Evolutionary conservation across 495 filamentous ascomycete species (phyloP).

Genomic region (Mytilinidion resinicola): DNA sequence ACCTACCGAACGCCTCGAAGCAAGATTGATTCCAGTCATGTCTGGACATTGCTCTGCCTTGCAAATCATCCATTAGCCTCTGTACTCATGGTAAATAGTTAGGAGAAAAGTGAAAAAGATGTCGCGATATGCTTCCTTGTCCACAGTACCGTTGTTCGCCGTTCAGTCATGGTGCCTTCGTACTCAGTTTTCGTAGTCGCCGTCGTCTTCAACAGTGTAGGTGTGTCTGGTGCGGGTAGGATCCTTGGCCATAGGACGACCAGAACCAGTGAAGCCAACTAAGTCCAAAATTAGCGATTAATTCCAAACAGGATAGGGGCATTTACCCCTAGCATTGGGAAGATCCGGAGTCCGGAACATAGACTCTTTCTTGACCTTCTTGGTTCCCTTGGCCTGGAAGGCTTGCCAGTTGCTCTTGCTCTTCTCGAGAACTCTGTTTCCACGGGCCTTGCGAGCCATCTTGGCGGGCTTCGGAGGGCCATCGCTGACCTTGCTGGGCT

Average conservation of each 20-base stretch:
- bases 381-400: constrained; percentile 75
- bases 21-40: background rate
- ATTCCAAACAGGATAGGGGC: constrained; percentile 19
- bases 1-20: background rate
- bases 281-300: constrained; percentile 34
- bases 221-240: constrained; percentile 74
- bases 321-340: constrained; percentile 73
- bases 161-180: background rate
- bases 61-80: background rate
- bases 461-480: constrained; percentile 60
- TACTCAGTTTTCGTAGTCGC: constrained; percentile 35
- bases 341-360: constrained; percentile 94
- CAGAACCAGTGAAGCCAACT: constrained; percentile 96
- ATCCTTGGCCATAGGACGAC: constrained; percentile 91
- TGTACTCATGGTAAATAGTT: background rate
- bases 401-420: constrained; percentile 94
- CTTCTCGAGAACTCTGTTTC: constrained; percentile 75
- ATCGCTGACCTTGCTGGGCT: constrained; percentile 60
- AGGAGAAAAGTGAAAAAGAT: background rate
- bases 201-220: constrained; percentile 75
- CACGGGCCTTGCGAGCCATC: constrained; percentile 78
- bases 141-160: background rate
- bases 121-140: background rate
- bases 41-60: background rate
- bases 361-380: constrained; percentile 83